A percentile compares a stretch with the other conserved stretches of the same genome.
phyloP scores from a whole-genome alignment of 2,329 filamentous ascomycete species.

The Curvularia sp. region DNA sequence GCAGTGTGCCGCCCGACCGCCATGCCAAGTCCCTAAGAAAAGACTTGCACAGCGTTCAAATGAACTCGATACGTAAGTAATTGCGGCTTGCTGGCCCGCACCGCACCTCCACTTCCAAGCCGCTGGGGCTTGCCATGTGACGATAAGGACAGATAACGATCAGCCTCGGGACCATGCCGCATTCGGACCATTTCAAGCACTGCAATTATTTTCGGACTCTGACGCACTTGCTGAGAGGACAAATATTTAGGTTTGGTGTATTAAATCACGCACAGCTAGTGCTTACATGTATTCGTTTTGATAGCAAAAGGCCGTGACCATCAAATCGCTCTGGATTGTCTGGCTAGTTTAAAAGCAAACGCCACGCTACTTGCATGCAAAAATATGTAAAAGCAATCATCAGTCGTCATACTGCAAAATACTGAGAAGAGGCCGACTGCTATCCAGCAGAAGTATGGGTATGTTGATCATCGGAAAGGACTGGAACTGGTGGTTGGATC shows the following conservation, averaged over 20 bases:
- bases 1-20: constrained; percentile 19
- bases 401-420: constrained; percentile 9
- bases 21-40: constrained; percentile 21
- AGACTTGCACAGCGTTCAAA: constrained; percentile 12
- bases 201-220: neutral
- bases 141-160: constrained; percentile 38
- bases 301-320: neutral
- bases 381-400: constrained; percentile 14
- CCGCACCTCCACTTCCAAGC: constrained; percentile 1
- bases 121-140: constrained; percentile 1
- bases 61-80: constrained; percentile 17
- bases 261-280: neutral
- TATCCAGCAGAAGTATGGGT: neutral
- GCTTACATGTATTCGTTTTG: constrained; percentile 1
- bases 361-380: constrained; percentile 6
- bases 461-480: constrained; percentile 44
- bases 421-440: neutral
- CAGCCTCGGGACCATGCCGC: constrained; percentile 4
- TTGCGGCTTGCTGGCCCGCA: constrained; percentile 5
- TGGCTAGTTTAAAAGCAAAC: constrained; percentile 6
- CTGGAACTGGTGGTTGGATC: constrained; percentile 51
- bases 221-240: neutral
- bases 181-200: neutral
- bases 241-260: neutral
- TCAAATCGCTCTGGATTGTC: neutral